phyloP scores from a whole-genome alignment of 208 protist species.

The Giardia duodenalis region DNA sequence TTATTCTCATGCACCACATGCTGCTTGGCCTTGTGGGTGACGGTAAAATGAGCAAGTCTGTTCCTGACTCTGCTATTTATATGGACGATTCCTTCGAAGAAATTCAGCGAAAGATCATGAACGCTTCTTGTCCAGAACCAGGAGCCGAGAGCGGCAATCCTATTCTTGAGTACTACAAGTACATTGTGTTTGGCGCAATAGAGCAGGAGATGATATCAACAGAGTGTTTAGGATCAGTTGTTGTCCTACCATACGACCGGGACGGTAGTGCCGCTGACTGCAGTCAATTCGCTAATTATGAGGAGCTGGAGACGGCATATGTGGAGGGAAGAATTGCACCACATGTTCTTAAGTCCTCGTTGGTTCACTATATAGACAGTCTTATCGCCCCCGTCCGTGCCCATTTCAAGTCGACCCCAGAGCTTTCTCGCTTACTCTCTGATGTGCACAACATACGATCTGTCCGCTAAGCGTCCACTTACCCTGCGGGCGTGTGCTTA shows the following conservation, averaged over 20 bases:
- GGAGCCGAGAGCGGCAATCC: neutral
- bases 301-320: neutral
- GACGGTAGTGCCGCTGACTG: neutral
- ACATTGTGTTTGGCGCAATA: constrained; percentile 17
- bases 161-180: constrained; percentile 29
- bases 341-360: neutral
- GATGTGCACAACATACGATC: neutral
- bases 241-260: neutral
- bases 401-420: neutral
- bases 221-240: no score
- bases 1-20: constrained; percentile 59
- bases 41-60: constrained; percentile 96
- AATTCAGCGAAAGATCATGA: constrained; percentile 78
- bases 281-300: neutral
- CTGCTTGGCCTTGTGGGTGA: constrained; percentile 74
- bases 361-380: neutral
- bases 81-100: constrained; percentile 88
- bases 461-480: no score
- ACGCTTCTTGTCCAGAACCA: neutral
- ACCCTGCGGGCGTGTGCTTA: no score
- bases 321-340: neutral
- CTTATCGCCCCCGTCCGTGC: neutral
- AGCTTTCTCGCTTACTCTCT: neutral
- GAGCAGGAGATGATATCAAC: neutral
- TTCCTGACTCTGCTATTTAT: constrained; percentile 93